Evolutionary conservation across 139 green algal species (phyloP), one percentile per base, ranked within the genome.

Genomic region (Monoraphidium neglectum): DNA sequence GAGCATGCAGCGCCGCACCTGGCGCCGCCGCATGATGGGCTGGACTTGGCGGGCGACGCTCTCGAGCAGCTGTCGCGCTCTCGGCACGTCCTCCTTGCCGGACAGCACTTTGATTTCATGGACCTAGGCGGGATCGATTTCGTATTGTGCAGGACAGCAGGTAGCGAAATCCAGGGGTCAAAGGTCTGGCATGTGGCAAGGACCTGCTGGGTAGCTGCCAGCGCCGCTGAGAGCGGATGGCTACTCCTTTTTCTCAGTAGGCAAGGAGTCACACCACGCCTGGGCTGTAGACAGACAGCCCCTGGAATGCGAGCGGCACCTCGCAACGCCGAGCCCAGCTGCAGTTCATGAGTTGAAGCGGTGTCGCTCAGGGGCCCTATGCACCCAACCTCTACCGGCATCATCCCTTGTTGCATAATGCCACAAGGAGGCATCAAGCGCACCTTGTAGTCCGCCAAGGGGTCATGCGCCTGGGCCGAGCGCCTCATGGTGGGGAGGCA

Each of bases 31-130:
- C 87, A 97, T 90, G 64, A 97, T 91, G 47, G 94, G 94, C 79
- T 97, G 91, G n/a, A 97, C 93, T 68, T 97, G 91, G 60, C 61
- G 61, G 6, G 86, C 82, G 24, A 90, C 83, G 2, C n/a, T 37
- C 59, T 88, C 73, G 3, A 97, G 81, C 63, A 93, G 40, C 33
- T 79, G 28, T 15, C 68, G 60, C 0, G 91, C 92, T 66, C 93
- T 86, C 24, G 51, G 67, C 54, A 54, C 53, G 6, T 59, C 38
- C 5, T 49, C 23, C 8, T 51, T 68, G 35, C 65, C 57, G 2
- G 73, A 60, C 46, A 67, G 2, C 53, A 30, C 16, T 8, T 3
- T 40, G 26, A 72, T 35, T 40, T 37, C 26, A 36, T 15, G 40
- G 13, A 32, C 33, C 51, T 28, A 13, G 35, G 38, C 2, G n/a